Conservation (phyloP, 148 eudicot species). For the Dianthus caryophyllus region DNA sequence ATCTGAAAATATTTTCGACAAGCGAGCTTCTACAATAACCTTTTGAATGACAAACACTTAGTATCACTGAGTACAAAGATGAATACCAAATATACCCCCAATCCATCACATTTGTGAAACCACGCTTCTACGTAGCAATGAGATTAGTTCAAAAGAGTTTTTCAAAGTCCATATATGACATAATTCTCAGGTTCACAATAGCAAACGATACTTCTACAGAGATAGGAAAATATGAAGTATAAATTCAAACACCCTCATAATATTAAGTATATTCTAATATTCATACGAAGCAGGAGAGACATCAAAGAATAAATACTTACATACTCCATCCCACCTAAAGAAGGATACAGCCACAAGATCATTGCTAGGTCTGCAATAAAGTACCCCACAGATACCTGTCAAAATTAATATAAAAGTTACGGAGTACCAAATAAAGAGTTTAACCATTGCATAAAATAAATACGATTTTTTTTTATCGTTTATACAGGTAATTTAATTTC, state of each 20-base stretch:
- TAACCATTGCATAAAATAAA: background rate
- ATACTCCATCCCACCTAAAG: conserved; percentile 93
- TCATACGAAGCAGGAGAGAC: background rate
- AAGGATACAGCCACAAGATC: conserved; percentile 91
- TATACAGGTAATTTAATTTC: background rate
- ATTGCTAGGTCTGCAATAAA: conserved; percentile 88
- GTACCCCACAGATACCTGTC: conserved; percentile 96
- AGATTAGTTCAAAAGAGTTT: background rate
- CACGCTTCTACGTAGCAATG: background rate
- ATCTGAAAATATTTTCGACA: too few species aligned
- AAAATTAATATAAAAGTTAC: conserved; percentile 31
- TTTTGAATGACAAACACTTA: background rate
- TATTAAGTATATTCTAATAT: background rate
- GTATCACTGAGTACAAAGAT: background rate
- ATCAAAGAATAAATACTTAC: conserved; percentile 51
- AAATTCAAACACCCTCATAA: background rate
- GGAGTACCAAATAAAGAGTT: conserved; percentile 15
- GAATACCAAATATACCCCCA: background rate
- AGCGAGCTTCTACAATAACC: too few species aligned
- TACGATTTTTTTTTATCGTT: background rate
- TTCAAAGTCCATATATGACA: background rate
- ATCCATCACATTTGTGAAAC: background rate
- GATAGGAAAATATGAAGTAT: background rate
- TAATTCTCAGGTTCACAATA: background rate
- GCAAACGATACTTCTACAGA: background rate